These are phyloP conservation scores for Trifolium repens DNA, from an alignment of 306 rosid genomes.

Conservation along the genomic window DNA sequence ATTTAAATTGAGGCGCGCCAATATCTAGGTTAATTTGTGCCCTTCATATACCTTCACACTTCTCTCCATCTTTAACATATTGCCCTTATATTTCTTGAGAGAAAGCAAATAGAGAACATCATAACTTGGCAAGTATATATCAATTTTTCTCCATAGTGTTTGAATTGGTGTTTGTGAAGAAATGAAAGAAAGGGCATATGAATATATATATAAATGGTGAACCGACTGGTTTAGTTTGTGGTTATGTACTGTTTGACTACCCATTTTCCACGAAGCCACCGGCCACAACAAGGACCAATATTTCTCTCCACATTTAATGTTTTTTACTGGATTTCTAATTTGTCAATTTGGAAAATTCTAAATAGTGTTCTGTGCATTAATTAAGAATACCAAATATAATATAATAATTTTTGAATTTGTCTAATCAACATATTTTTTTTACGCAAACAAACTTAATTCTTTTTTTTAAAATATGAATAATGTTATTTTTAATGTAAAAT, in stretches of 20 bases:
- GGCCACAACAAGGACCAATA: background rate
- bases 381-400: too few species aligned
- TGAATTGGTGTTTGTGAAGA: background rate
- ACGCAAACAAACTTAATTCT: too few species aligned
- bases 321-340: background rate
- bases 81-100: background rate
- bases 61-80: conserved; percentile 39
- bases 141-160: background rate
- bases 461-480: too few species aligned
- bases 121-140: background rate
- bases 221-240: background rate
- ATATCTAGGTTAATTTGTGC: conserved; percentile 55
- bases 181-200: background rate
- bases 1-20: conserved; percentile 82
- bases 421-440: too few species aligned
- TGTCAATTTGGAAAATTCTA: background rate
- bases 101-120: background rate
- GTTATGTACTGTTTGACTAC: background rate
- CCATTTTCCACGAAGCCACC: background rate
- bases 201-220: too few species aligned
- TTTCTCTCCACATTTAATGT: background rate
- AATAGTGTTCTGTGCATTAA: too few species aligned
- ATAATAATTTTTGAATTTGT: too few species aligned
- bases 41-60: conserved; percentile 40
- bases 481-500: too few species aligned